phyloP scores from a whole-genome alignment of 2,329 filamentous ascomycete species.

The Hypoxylon sp. region DNA sequence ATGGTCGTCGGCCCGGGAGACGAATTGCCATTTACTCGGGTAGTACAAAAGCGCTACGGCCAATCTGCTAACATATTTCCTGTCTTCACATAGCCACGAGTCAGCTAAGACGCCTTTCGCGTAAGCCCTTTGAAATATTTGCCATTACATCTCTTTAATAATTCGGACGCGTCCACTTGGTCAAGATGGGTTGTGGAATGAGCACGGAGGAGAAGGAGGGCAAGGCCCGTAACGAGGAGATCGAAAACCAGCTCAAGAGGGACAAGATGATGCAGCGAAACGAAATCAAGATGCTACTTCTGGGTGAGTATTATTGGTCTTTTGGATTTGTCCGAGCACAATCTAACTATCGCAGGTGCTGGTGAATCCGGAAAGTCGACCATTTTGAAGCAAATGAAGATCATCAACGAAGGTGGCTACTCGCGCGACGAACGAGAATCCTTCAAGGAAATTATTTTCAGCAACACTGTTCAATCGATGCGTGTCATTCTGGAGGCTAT shows the following conservation, averaged over 20 bases:
- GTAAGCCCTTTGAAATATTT: slow-evolving; percentile 18
- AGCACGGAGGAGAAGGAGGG: slow-evolving; percentile 99
- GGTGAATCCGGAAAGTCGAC: slow-evolving; percentile 98
- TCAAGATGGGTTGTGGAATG: slow-evolving; percentile 99
- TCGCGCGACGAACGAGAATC: slow-evolving; percentile 85
- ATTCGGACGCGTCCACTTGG: slow-evolving; percentile 49
- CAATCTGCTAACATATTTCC: slow-evolving; percentile 21
- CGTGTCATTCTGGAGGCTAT: slow-evolving; percentile 76
- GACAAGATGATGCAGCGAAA: slow-evolving; percentile 99
- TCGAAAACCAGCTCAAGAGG: slow-evolving; percentile 98
- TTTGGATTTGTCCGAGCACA: slow-evolving; percentile 3
- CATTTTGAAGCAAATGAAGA: slow-evolving; percentile 97
- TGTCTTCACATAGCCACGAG: slow-evolving; percentile 21
- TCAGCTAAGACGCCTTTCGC: slow-evolving; percentile 13
- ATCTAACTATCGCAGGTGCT: slow-evolving; percentile 72
- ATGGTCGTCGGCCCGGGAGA: neutral
- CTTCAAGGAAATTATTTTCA: slow-evolving; percentile 78
- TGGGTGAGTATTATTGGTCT: slow-evolving; percentile 74
- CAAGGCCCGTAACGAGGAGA: slow-evolving; percentile 99
- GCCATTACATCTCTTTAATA: slow-evolving; percentile 29
- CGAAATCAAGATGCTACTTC: slow-evolving; percentile 99
- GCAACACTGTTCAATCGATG: slow-evolving; percentile 77
- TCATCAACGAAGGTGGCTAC: slow-evolving; percentile 99
- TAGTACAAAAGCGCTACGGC: neutral
- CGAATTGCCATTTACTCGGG: slow-evolving; percentile 4